Evolutionary conservation across 371 early-diverging fungal genomes (phyloP).

Genomic region (Mortierella sp.): DNA sequence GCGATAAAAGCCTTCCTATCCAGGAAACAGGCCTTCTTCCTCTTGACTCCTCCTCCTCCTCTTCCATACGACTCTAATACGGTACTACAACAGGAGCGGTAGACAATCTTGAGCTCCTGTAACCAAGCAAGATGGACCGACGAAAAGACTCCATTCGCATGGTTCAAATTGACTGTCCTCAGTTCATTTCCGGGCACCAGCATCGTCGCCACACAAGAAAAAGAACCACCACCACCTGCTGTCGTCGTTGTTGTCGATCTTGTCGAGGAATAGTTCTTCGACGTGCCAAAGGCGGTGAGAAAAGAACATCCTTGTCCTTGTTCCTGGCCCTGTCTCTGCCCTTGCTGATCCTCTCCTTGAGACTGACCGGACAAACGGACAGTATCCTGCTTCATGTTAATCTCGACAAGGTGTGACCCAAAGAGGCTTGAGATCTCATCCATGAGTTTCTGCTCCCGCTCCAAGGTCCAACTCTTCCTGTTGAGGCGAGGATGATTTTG

Average conservation of each 20-base stretch:
- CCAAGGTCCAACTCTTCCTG: background rate
- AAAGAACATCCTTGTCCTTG: background rate
- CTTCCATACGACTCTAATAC: background rate
- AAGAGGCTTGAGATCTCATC: conserved; percentile 17
- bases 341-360: background rate
- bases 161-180: conserved; percentile 1
- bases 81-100: background rate
- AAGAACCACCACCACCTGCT: too few relatives aligned
- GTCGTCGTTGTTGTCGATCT: background rate
- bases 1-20: background rate
- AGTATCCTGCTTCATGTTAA: conserved; percentile 24
- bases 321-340: background rate
- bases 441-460: conserved; percentile 9
- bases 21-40: background rate
- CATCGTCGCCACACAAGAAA: conserved; percentile 12
- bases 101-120: conserved; percentile 24
- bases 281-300: background rate
- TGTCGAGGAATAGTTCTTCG: background rate
- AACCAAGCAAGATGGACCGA: conserved; percentile 19
- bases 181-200: conserved; percentile 8
- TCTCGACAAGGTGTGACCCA: conserved; percentile 21
- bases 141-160: conserved; percentile 3
- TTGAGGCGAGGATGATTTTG: background rate
- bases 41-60: background rate
- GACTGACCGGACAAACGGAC: background rate